These are phyloP conservation scores for Arxiozyma slooffiae DNA, from an alignment of 1,139 yeast species.

Conservation along the genomic window DNA sequence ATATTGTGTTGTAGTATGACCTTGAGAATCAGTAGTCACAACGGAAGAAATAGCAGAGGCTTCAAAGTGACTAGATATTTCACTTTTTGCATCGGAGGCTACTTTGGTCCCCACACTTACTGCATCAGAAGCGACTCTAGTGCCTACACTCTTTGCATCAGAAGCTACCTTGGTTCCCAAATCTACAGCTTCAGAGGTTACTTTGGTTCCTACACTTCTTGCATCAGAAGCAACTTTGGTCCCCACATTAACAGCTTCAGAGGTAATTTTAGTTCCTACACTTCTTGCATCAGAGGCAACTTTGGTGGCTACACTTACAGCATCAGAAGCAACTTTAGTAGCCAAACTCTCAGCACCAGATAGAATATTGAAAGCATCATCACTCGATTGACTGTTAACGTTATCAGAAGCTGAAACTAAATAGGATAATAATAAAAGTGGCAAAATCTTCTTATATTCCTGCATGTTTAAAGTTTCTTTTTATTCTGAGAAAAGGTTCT, in stretches of 20 bases:
- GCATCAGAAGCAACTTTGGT: slow-evolving; percentile 1
- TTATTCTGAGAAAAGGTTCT: background rate
- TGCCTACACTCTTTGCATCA: background rate
- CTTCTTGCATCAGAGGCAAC: slow-evolving; percentile 5
- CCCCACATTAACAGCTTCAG: slow-evolving; percentile 1
- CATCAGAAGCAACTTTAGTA: slow-evolving; percentile 9
- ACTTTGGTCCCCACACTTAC: slow-evolving; percentile 11
- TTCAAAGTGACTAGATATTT: slow-evolving; percentile 8
- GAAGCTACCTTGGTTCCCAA: slow-evolving; percentile 1
- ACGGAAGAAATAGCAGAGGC: slow-evolving; percentile 17
- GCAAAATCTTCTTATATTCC: background rate
- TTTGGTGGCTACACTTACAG: slow-evolving; percentile 10
- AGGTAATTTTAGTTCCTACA: too few species aligned
- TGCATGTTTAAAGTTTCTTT: background rate
- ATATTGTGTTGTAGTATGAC: slow-evolving; percentile 17
- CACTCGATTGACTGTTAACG: background rate
- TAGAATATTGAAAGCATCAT: background rate
- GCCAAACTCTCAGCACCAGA: background rate
- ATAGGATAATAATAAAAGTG: background rate
- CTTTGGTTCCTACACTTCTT: background rate
- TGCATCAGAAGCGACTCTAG: slow-evolving; percentile 10
- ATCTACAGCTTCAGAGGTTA: slow-evolving; percentile 1
- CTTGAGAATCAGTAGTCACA: slow-evolving; percentile 18
- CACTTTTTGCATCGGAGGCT: slow-evolving; percentile 5
- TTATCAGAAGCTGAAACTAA: background rate